A percentile compares a stretch with the other conserved stretches of the same genome.
Evolutionary conservation across 257 asterid species (phyloP).

Genomic region (Cinchona pubescens): DNA sequence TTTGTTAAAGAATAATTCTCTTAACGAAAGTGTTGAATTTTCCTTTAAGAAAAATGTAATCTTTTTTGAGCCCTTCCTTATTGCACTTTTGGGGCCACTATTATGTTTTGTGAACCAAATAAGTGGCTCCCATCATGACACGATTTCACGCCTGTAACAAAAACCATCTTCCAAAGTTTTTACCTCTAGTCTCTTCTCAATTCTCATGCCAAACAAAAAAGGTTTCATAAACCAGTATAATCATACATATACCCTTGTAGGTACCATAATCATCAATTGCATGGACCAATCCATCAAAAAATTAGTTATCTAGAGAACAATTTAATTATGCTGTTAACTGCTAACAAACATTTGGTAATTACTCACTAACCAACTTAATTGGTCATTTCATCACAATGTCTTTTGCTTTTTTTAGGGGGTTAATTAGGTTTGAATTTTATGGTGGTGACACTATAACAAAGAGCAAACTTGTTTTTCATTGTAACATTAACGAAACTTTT

Average conservation of each 20-base stretch:
- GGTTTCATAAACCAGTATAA: conserved; percentile 18
- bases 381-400: neutral
- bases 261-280: conserved; percentile 27
- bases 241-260: conserved; percentile 17
- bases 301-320: neutral
- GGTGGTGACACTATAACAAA: neutral
- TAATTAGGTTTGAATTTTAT: neutral
- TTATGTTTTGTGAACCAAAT: conserved; percentile 38
- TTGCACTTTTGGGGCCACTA: conserved; percentile 30
- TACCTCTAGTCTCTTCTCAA: neutral
- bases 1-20: no score
- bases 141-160: conserved; percentile 52
- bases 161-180: conserved; percentile 28
- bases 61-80: conserved; percentile 24
- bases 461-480: neutral
- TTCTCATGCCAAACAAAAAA: conserved; percentile 32
- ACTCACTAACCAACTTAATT: neutral
- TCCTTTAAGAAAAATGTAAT: neutral
- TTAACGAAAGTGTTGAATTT: neutral
- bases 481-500: no score
- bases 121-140: conserved; percentile 53
- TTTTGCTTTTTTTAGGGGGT: neutral
- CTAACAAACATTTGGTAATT: conserved; percentile 1
- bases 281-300: conserved; percentile 27
- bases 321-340: conserved; percentile 4